Base-by-base conservation (phyloP, 495 filamentous ascomycete species). In the Penicillium chermesinum region DNA sequence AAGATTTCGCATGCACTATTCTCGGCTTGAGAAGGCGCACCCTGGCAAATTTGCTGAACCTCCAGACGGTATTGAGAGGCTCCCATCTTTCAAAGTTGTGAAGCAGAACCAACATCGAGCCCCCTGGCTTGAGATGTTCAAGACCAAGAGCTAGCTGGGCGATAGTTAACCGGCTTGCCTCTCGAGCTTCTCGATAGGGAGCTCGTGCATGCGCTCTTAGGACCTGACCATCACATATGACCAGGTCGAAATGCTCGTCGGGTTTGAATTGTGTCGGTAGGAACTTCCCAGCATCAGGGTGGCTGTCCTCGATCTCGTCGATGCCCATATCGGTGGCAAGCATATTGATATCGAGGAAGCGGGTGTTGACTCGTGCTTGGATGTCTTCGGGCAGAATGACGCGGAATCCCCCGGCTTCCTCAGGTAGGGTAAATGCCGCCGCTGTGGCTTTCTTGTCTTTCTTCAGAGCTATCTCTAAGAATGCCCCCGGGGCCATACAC, bases 401-500 rank as follows among this genome's bases (percentile, higher is more conserved):
- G 10, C 5, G 10, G 25, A 5, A 30, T 30, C 25, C 25, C 5
- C 25, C 25, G 25, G 10, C 25, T 5, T 30, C 25, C 5, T 30
- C 5, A 4, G 25, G 5, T 5, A 30, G 25, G 4, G 25, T 30
- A 30, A 30, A 30, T 10, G 25, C 25, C 5, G 10, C 5, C 10
- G 25, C 4, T 30, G 4, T 10, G 10, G 25, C 4, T 4, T 22
- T 61, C n/a, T 59, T 65, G 44, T 75, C 74, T 4, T 60, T 41
- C 3, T 58, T 51, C 20, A 78, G 50, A 0, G 62, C 65, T 2
- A 56, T 53, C 0, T 50, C 41, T 8, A 71, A 64, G 50, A 75
- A 83, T 2, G 72, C 77, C 7, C 80, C 78, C 1, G 79, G 80
- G 0, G 79, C 80, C 67, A 78, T 75, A 56, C 80, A 82, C 34